Percentiles rank a stretch among this genome's conserved stretches.
phyloP scores from a whole-genome alignment of 2,329 filamentous ascomycete species.

The Paracamarosporium sp. region DNA sequence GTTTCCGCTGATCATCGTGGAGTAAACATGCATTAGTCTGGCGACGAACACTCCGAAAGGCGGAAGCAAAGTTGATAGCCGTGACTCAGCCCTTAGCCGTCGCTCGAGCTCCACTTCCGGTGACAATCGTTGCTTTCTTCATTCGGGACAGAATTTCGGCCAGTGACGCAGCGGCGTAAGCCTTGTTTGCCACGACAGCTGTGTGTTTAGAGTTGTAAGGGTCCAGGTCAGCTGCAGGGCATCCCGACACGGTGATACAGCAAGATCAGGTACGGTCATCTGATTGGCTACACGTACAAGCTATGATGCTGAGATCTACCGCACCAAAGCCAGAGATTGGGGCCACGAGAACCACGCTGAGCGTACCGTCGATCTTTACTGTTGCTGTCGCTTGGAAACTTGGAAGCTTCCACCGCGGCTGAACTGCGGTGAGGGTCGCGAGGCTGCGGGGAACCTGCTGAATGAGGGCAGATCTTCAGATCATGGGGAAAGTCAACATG shows the following conservation, averaged over 20 bases:
- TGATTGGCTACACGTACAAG: constrained; percentile 30
- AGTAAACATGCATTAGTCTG: constrained; percentile 20
- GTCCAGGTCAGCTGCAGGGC: constrained; percentile 25
- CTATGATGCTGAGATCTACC: constrained; percentile 37
- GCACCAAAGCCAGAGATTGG: constrained; percentile 21
- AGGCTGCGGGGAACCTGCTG: constrained; percentile 10
- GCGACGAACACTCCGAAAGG: constrained; percentile 11
- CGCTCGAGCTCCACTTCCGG: constrained; percentile 2
- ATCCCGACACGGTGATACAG: constrained; percentile 10
- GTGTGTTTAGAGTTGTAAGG: constrained; percentile 13
- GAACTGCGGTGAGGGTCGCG: constrained; percentile 5
- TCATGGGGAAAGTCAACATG: constrained; percentile 2
- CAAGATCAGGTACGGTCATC: constrained; percentile 36
- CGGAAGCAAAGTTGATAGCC: constrained; percentile 28
- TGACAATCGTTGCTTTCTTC: constrained; percentile 27
- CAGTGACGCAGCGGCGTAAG: constrained; percentile 28
- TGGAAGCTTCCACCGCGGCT: constrained; percentile 11
- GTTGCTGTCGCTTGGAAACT: constrained; percentile 8
- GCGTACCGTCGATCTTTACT: constrained; percentile 11
- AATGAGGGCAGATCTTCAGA: constrained; percentile 10
- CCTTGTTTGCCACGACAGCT: constrained; percentile 7
- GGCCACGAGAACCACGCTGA: constrained; percentile 24
- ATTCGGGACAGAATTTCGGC: constrained; percentile 2
- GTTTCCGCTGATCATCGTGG: constrained; percentile 21
- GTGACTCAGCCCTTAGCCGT: constrained; percentile 18